Percentiles rank a stretch among this genome's conserved stretches.
phyloP scores from a whole-genome alignment of 805 yeast species.

The Lachancea kluyveri region DNA sequence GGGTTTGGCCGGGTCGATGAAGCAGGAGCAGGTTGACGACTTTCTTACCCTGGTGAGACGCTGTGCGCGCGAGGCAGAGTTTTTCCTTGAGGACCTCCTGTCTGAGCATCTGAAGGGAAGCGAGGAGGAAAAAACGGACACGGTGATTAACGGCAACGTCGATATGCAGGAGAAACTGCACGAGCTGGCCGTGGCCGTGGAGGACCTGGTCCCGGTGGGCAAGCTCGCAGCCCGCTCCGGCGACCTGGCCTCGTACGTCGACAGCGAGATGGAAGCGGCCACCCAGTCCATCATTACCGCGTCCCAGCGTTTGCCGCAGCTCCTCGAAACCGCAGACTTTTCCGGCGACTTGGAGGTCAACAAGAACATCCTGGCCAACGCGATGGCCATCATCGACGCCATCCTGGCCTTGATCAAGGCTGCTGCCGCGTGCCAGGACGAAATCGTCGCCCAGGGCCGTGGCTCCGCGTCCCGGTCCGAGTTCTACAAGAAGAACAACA shows the following conservation, averaged over 20 bases:
- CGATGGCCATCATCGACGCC: slow-evolving; percentile 74
- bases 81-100: slow-evolving; percentile 53
- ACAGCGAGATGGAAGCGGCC: slow-evolving; percentile 65
- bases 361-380: slow-evolving; percentile 70
- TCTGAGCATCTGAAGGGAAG: slow-evolving; percentile 44
- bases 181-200: slow-evolving; percentile 49
- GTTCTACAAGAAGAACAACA: slow-evolving; percentile 77
- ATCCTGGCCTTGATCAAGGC: slow-evolving; percentile 65
- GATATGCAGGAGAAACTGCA: slow-evolving; percentile 70
- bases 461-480: slow-evolving; percentile 63
- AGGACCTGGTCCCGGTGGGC: slow-evolving; percentile 35
- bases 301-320: slow-evolving; percentile 52
- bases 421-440: slow-evolving; percentile 75
- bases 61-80: slow-evolving; percentile 54
- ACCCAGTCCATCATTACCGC: slow-evolving; percentile 66
- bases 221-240: slow-evolving; percentile 32
- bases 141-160: slow-evolving; percentile 68
- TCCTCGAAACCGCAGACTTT: no score
- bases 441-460: slow-evolving; percentile 66
- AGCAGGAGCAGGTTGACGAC: slow-evolving; percentile 5
- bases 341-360: slow-evolving; percentile 65
- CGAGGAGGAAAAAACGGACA: slow-evolving; percentile 66
- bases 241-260: slow-evolving; percentile 66
- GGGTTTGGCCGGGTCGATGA: no score
- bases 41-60: slow-evolving; percentile 31